Evolutionary conservation across 2,329 filamentous ascomycete genomes (phyloP).

Genomic region (Microdochium bolleyi): DNA sequence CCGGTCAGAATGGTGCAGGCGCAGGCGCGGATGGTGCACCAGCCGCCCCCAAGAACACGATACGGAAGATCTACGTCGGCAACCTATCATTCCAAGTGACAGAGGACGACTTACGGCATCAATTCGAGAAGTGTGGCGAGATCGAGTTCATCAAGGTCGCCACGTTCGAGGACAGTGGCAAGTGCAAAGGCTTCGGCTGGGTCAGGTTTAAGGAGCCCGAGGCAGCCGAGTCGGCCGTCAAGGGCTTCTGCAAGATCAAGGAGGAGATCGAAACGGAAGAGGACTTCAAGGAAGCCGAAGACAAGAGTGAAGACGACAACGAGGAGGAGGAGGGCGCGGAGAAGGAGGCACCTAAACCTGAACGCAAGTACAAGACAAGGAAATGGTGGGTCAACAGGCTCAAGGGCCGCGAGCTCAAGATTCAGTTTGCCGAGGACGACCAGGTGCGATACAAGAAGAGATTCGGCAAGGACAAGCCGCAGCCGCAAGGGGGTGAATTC

Average conservation of each 20-base stretch:
- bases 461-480: conserved; percentile 64
- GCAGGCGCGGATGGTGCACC: conserved; percentile 14
- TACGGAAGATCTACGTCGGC: conserved; percentile 83
- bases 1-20: conserved; percentile 17
- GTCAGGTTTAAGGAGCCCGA: conserved; percentile 79
- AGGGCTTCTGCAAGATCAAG: conserved; percentile 69
- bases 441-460: conserved; percentile 88
- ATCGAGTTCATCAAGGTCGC: conserved; percentile 81
- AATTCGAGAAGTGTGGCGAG: conserved; percentile 79
- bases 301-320: conserved; percentile 31
- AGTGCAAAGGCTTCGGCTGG: conserved; percentile 98
- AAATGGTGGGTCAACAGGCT: conserved; percentile 85
- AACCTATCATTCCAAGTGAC: conserved; percentile 79
- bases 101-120: conserved; percentile 69
- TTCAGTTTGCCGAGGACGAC: conserved; percentile 91
- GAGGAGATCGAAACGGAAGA: conserved; percentile 56
- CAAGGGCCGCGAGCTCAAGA: conserved; percentile 70
- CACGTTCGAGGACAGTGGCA: conserved; percentile 92
- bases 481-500: conserved; percentile 12
- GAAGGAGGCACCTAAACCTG: conserved; percentile 31
- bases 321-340: conserved; percentile 28
- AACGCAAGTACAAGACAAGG: conserved; percentile 48
- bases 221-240: conserved; percentile 67
- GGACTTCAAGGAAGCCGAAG: conserved; percentile 45
- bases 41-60: conserved; percentile 41